Evolutionary conservation across 2,329 filamentous ascomycete species (phyloP).

Genomic region (Gaeumannomyces tritici): DNA sequence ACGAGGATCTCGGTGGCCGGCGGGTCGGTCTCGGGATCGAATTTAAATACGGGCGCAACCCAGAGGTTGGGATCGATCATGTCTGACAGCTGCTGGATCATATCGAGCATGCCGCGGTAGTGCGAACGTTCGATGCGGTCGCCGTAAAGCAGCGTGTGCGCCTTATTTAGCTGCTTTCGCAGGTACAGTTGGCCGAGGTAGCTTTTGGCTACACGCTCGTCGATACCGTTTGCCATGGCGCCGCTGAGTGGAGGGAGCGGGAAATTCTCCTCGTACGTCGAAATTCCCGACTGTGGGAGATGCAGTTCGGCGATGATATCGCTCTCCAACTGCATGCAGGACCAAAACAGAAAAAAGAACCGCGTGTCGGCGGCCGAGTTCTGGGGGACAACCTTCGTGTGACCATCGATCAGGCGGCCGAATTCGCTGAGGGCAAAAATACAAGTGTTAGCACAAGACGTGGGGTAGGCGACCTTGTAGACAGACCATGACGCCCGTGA

Average conservation of each 20-base stretch:
- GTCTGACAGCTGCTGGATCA: neutral
- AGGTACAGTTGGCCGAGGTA: constrained; percentile 56
- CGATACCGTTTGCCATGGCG: constrained; percentile 32
- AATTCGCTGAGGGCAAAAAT: constrained; percentile 23
- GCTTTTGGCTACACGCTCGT: constrained; percentile 41
- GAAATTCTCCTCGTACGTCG: constrained; percentile 54
- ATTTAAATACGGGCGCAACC: constrained; percentile 42
- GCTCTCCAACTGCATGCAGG: constrained; percentile 84
- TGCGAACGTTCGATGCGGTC: neutral
- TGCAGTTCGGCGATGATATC: constrained; percentile 85
- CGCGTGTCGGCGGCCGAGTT: constrained; percentile 42
- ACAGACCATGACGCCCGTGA: constrained; percentile 12
- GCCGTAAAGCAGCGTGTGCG: constrained; percentile 48
- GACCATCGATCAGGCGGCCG: constrained; percentile 25
- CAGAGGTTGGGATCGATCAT: constrained; percentile 21
- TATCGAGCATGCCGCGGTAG: neutral
- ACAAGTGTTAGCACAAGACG: neutral
- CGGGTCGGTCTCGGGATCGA: constrained; percentile 51
- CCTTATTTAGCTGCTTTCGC: constrained; percentile 53
- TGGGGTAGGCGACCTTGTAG: no score
- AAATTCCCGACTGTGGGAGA: constrained; percentile 49
- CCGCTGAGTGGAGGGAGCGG: constrained; percentile 51
- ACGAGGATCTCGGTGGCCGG: constrained; percentile 67
- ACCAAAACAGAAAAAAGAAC: constrained; percentile 77
- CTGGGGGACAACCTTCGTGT: neutral